Evolutionary conservation across 2,329 filamentous ascomycete species (phyloP), one percentile per base, ranked within the genome.

Genomic region (Pseudogymnoascus sp.): DNA sequence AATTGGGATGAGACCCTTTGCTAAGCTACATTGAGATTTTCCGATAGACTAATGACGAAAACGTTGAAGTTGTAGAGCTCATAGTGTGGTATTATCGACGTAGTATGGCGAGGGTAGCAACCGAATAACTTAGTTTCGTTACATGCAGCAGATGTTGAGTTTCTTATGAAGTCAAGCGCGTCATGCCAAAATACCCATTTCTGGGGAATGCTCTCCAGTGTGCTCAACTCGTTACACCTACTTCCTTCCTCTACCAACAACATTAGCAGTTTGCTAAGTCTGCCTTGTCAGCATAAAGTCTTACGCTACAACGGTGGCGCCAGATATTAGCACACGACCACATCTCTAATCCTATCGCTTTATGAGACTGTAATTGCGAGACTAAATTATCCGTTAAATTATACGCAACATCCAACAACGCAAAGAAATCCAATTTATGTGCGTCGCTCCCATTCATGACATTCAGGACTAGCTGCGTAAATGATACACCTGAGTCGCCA

Each of bases 381-480:
- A 12, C 33, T 35, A 12, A 7, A 35, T 16, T 16, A 5, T 8
- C 14, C 46, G 14, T 11, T 14, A 26, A 22, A 26, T 11, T 31
- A 12, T 14, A 14, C 14, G 28, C 4, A 26, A 67, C 10, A 70
- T 67, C 22, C 68, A 68, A 66, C 67, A 69, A 61, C 68, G 66
- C 2, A 67, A 67, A 2, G 66, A 70, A n/a, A 62, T 65, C 5
- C 64, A 64, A 2, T 53, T 66, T 22, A 65, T 66, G 19, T 65
- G 66, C 26, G 64, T 69, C 14, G 66, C 69, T 1, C 70, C 69
- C 40, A 71, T 63, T 66, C 3, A 40, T 69, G 31, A 61, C 65
- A 50, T 66, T 68, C 6, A 22, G 8, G n/a, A 11, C 16, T 16
- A 22, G 8, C 14, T 41, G 38, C 40, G 40, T 43, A 5, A 43